Evolutionary conservation across 1,284 basidiomycete species (phyloP), one percentile per base, ranked within the genome.

Genomic region (Cryptococcus sp.): DNA sequence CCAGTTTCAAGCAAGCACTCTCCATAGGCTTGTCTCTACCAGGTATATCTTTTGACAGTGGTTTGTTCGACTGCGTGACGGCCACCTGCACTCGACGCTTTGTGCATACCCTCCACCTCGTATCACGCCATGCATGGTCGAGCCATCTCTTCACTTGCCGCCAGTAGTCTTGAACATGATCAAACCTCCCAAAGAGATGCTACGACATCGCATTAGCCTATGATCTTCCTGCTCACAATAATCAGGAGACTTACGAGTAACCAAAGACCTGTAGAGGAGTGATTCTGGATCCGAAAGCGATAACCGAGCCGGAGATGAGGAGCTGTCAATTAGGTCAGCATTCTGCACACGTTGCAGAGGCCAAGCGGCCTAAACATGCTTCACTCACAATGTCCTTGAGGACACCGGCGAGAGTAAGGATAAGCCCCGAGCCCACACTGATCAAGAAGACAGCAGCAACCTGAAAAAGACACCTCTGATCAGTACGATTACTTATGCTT

Each of bases 331-430:
- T 93, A 75, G 93, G 39, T 40, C 26, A 39, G 46, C 19, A 55
- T 19, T 50, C 43, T 15, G n/a, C 26, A 3, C n/a, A 17, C 44
- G 23, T 40, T 57, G 44, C 41, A n/a, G 11, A 3, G 11, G 41
- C 13, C 16, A 1, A 20, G 19, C 22, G 44, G 34, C 7, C 8
- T 34, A 44, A 17, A 25, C n/a, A 25, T 34, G 29, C 29, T 4
- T 0, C 7, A 73, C 77, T 70, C 57, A 77, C 76, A 60, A 78
- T 77, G 61, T 88, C 89, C 84, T 92, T 92, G 80, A 97, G 88
- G 17, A 99, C 94, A 60, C 95, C 95, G 7, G 94, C 92, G 17
- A 98, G 86, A 5, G 94, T 98, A 61, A 98, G 82, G 20, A 96
- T 86, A 54, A 98, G 83, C 4, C 93, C 92, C 57, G 87, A 89